phyloP scores from a whole-genome alignment of 441 rosid genomes.

The Populus tomentosa region DNA sequence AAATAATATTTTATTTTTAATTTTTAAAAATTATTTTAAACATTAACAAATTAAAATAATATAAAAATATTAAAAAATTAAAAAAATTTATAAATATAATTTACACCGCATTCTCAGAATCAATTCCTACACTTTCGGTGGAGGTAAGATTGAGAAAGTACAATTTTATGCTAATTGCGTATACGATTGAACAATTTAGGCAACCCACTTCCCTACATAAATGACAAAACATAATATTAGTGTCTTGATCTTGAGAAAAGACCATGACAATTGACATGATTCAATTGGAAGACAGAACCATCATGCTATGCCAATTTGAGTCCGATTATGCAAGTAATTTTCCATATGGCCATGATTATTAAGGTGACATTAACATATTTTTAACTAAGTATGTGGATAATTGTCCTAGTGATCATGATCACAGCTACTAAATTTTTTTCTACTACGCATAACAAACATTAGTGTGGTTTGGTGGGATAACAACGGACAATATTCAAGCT shows the following conservation, averaged over 20 bases:
- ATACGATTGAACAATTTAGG: too few relatives aligned
- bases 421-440: conserved; percentile 4
- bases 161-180: too few relatives aligned
- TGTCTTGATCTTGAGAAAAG: neutral
- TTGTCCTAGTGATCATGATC: conserved; percentile 9
- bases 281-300: neutral
- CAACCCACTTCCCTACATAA: neutral
- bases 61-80: too few relatives aligned
- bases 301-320: neutral
- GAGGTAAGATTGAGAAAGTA: too few relatives aligned
- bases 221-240: too few relatives aligned
- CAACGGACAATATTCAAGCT: neutral
- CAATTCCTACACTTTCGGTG: too few relatives aligned
- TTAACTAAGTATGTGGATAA: neutral
- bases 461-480: neutral
- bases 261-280: neutral
- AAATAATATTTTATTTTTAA: too few relatives aligned
- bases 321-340: neutral
- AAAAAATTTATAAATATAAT: too few relatives aligned
- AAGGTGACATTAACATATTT: neutral
- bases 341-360: conserved; percentile 5
- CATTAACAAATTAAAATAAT: too few relatives aligned
- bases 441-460: neutral
- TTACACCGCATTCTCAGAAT: too few relatives aligned
- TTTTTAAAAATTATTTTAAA: too few relatives aligned